These are phyloP conservation scores for Oxyria digyna DNA, from an alignment of 148 eudicot genomes.

Conservation along the genomic window DNA sequence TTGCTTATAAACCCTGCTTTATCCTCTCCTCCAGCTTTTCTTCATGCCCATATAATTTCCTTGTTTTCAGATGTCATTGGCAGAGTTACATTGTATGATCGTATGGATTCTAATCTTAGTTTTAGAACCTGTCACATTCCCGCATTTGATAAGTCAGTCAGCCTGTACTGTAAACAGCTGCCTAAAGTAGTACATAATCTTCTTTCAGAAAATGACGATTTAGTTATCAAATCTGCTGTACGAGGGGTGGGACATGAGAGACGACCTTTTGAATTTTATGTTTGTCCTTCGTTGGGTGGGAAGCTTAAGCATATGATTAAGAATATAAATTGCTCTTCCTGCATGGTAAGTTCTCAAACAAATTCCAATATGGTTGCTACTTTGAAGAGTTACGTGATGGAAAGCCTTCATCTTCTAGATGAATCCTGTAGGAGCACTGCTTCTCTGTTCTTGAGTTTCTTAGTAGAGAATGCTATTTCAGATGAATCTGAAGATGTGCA, in stretches of 20 bases:
- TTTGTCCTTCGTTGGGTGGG: conserved; percentile 23
- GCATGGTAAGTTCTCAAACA: conserved; percentile 11
- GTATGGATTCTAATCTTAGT: conserved; percentile 16
- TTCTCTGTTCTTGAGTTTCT: conserved; percentile 30
- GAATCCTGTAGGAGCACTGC: conserved; percentile 32
- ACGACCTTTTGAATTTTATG: conserved; percentile 31
- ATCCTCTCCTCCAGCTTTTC: conserved; percentile 39
- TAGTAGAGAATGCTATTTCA: conserved; percentile 30
- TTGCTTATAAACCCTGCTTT: conserved; percentile 50
- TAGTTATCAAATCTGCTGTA: conserved; percentile 4
- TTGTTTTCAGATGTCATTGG: conserved; percentile 44
- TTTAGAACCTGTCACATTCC: conserved; percentile 32
- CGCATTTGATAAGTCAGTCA: conserved; percentile 47
- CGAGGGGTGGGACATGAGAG: conserved; percentile 5
- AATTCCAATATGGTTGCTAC: conserved; percentile 29
- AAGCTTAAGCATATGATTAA: conserved; percentile 26
- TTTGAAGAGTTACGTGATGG: conserved; percentile 35
- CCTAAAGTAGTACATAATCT: conserved; percentile 19
- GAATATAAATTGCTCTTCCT: conserved; percentile 29
- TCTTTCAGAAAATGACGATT: conserved; percentile 8
- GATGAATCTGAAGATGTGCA: conserved; percentile 19
- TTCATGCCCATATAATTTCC: conserved; percentile 57
- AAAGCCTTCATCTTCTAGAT: conserved; percentile 23
- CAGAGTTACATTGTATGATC: conserved; percentile 12
- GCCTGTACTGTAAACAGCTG: conserved; percentile 35